Percentiles rank a stretch among this genome's conserved stretches.
These are phyloP conservation scores for Amphibolis antarctica DNA, from an alignment of 106 monocot species.

Conservation along the genomic window DNA sequence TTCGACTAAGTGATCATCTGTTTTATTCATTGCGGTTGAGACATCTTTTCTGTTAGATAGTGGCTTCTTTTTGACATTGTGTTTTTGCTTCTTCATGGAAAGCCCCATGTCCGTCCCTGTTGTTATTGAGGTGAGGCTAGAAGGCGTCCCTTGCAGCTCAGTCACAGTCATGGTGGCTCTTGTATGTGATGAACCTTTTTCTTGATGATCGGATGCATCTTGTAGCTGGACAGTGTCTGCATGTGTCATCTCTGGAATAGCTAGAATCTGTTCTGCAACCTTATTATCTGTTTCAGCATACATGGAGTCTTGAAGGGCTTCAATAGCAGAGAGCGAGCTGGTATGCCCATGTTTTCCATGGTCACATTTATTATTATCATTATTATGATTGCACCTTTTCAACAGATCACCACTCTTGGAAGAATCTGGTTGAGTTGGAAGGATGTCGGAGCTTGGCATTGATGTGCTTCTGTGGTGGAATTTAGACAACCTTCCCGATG, in stretches of 20 bases:
- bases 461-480: not conserved
- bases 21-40: not conserved
- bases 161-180: no score
- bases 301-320: not conserved
- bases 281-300: not conserved
- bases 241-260: no score
- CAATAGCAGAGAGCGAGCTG: not conserved
- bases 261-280: not conserved
- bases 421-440: not conserved
- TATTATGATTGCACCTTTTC: not conserved
- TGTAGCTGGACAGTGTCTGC: not conserved
- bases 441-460: not conserved
- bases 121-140: not conserved
- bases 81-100: not conserved
- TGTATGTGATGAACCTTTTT: not conserved
- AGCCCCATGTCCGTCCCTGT: not conserved
- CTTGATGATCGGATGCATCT: not conserved
- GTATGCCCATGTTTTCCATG: not conserved
- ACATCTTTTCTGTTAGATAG: not conserved
- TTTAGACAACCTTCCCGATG: not conserved
- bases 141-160: not conserved
- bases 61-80: not conserved
- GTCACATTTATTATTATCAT: not conserved
- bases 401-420: not conserved
- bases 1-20: not conserved